phyloP scores from a whole-genome alignment of 2,329 filamentous ascomycete genomes.

The Lecanosticta acicola region DNA sequence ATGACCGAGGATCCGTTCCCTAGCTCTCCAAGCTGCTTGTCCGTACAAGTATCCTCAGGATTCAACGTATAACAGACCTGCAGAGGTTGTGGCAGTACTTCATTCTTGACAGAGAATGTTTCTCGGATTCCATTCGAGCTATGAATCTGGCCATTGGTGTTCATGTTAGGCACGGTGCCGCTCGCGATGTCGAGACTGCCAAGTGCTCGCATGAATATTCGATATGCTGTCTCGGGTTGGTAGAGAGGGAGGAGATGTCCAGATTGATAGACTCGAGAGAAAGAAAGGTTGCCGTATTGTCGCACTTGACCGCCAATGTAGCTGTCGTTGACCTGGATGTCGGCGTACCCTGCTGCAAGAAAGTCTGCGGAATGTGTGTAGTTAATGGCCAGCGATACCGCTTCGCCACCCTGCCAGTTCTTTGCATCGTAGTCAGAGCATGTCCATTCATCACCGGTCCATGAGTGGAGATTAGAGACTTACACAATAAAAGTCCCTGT shows the following conservation, averaged over 20 bases:
- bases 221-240: constrained; percentile 50
- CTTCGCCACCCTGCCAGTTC: constrained; percentile 43
- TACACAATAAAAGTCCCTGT: constrained; percentile 53
- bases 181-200: constrained; percentile 50
- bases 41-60: constrained; percentile 17
- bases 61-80: constrained; percentile 19
- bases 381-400: constrained; percentile 42
- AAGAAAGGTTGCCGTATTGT: background rate
- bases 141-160: too few relatives aligned
- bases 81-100: constrained; percentile 13
- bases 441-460: background rate
- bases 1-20: constrained; percentile 15
- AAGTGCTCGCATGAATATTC: constrained; percentile 50
- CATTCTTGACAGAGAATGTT: constrained; percentile 11
- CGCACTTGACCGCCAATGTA: background rate
- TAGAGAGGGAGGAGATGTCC: constrained; percentile 35
- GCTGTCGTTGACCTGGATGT: background rate
- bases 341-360: background rate
- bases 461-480: too few relatives aligned
- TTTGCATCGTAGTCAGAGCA: background rate
- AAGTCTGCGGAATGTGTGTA: background rate
- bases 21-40: constrained; percentile 16
- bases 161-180: constrained; percentile 39
- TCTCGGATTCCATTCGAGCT: constrained; percentile 24
- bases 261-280: constrained; percentile 20